These are phyloP conservation scores for Ceratobasidium theobromae DNA, from an alignment of 1,284 basidiomycete species.

Conservation along the genomic window DNA sequence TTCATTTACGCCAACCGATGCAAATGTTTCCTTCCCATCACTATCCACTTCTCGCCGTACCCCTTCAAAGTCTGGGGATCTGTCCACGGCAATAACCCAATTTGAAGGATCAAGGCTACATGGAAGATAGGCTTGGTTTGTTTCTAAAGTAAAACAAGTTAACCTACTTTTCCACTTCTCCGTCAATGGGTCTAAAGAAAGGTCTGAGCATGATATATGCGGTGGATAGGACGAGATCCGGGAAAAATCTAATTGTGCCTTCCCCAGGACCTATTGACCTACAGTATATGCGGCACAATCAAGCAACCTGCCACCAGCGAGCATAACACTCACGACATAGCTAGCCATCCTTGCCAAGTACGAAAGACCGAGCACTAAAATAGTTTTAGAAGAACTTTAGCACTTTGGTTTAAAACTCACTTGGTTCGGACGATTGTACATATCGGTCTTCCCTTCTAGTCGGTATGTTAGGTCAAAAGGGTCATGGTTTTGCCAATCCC, in stretches of 20 bases:
- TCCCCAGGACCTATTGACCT: slow-evolving; percentile 58
- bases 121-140: slow-evolving; percentile 32
- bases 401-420: slow-evolving; percentile 43
- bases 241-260: slow-evolving; percentile 70
- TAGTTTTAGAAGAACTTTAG: neutral
- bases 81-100: slow-evolving; percentile 64
- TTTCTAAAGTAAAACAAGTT: neutral
- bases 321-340: slow-evolving; percentile 54
- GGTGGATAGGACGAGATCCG: slow-evolving; percentile 69
- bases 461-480: slow-evolving; percentile 65
- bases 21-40: slow-evolving; percentile 17
- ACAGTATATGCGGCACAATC: slow-evolving; percentile 44
- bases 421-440: slow-evolving; percentile 63
- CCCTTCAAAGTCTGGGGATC: slow-evolving; percentile 31
- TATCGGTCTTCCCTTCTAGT: slow-evolving; percentile 59
- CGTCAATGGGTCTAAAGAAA: slow-evolving; percentile 63
- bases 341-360: slow-evolving; percentile 78
- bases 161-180: slow-evolving; percentile 40
- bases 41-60: slow-evolving; percentile 10
- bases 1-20: slow-evolving; percentile 47
- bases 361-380: slow-evolving; percentile 64
- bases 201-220: slow-evolving; percentile 82
- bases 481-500: slow-evolving; percentile 70
- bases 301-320: slow-evolving; percentile 34
- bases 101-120: slow-evolving; percentile 54